Base-by-base conservation (phyloP, 805 yeast species). In the Scheffersomyces coipomensis region DNA sequence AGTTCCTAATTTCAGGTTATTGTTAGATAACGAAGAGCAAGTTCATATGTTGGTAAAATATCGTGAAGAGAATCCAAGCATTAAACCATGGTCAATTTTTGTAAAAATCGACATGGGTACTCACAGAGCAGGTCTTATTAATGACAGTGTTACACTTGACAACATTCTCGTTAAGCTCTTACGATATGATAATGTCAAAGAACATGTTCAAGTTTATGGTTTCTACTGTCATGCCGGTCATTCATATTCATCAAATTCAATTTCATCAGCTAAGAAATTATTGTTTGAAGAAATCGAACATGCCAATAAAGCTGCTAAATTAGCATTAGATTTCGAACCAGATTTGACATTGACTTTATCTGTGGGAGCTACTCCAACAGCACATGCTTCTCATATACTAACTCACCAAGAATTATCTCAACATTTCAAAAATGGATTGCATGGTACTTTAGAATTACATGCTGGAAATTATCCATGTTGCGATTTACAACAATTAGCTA, bases 311-410 rank as follows among this genome's bases (percentile, higher is more conserved):
- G 91, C 88, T 2, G 76, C 75, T 29, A 13, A 58, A 40, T 43
- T 52, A 26, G 73, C 76, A 1, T 42, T 42, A 23, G 37, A 46
- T 3, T 40, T 72, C 4, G 71, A 71, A 37, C 65, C 73, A 3
- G 34, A 56, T 1, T 45, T 66, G 29, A 48, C 63, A 15, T 60
- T 84, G 21, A 68, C 67, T 5, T 62, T 85, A 2, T 83, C 91
- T 0, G 85, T 85, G 18, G 95, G 95, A 17, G 89, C 93, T 1
- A 84, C 95, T 0, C 93, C 93, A 33, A 85, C 91, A 0, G 79
- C 85, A 4, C 87, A 83, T 52, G 76, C 86, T 0, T 66, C 81
- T 19, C 63, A 63, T 43, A 23, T 42, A 9, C 44, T 65, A 38
- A 39, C 53, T 1, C 27, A 39, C n/a, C 44, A 40, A 8, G 64